Evolutionary conservation across 73 alveolate species (phyloP).

Genomic region (Paramecium sexaurelia): DNA sequence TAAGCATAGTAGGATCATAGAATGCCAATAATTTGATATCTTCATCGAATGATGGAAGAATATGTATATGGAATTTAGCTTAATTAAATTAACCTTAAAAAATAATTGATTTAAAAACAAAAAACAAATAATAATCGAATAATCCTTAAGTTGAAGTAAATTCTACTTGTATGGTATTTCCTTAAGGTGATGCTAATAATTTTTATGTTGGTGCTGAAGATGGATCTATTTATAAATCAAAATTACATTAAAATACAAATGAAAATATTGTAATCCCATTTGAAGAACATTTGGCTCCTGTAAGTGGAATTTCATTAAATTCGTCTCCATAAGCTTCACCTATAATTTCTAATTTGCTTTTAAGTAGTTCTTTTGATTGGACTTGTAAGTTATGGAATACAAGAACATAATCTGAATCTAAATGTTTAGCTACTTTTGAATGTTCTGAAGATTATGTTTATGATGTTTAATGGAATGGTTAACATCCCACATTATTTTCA

Average conservation of each 20-base stretch:
- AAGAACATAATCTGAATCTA: conserved; percentile 72
- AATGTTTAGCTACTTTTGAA: conserved; percentile 76
- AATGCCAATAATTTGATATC: conserved; percentile 89
- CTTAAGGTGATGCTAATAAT: conserved; percentile 82
- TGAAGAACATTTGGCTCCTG: conserved; percentile 84
- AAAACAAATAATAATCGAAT: conserved; percentile 41
- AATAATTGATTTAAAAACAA: conserved; percentile 75
- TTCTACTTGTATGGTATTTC: conserved; percentile 82
- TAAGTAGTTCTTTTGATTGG: conserved; percentile 91
- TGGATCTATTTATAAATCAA: conserved; percentile 78
- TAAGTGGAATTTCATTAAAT: conserved; percentile 78
- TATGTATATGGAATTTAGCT: conserved; percentile 89
- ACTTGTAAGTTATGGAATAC: conserved; percentile 92
- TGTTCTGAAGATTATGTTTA: conserved; percentile 89
- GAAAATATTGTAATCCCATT: conserved; percentile 66
- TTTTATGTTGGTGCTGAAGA: conserved; percentile 92
- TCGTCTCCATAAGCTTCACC: conserved; percentile 77
- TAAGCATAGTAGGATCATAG: conserved; percentile 87
- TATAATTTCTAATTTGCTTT: conserved; percentile 71
- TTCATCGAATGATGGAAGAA: conserved; percentile 86
- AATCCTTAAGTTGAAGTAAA: conserved; percentile 66
- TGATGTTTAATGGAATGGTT: conserved; percentile 93
- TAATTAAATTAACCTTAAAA: conserved; percentile 86
- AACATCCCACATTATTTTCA: conserved; percentile 89
- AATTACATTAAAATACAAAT: conserved; percentile 73